phyloP scores from a whole-genome alignment of 441 rosid genomes.

The Brassica balearica region DNA sequence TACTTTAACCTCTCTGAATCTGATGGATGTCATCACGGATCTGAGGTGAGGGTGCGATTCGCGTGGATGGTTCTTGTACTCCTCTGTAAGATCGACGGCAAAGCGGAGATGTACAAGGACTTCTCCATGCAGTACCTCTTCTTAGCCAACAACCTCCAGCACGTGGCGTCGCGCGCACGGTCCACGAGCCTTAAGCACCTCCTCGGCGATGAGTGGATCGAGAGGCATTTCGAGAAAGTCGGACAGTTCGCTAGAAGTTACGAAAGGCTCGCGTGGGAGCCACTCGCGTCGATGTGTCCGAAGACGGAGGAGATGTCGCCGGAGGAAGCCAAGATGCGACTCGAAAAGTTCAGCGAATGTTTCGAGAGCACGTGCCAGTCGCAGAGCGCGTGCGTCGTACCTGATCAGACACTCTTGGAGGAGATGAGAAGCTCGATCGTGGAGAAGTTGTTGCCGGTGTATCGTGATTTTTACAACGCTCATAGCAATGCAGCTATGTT shows the following conservation, averaged over 20 bases:
- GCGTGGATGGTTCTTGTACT: slow-evolving; percentile 71
- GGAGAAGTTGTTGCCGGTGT: slow-evolving; percentile 50
- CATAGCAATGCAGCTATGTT: slow-evolving; percentile 41
- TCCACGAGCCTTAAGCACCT: slow-evolving; percentile 57
- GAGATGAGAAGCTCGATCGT: slow-evolving; percentile 59
- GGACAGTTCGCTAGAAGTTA: slow-evolving; percentile 61
- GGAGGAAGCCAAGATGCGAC: slow-evolving; percentile 51
- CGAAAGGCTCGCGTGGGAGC: slow-evolving; percentile 72
- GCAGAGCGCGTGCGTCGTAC: slow-evolving; percentile 51
- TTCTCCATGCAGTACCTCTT: slow-evolving; percentile 64
- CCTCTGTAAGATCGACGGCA: slow-evolving; percentile 76
- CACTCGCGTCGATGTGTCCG: slow-evolving; percentile 47
- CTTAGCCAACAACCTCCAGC: slow-evolving; percentile 74
- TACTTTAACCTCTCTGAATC: slow-evolving; percentile 47
- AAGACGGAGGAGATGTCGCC: slow-evolving; percentile 36
- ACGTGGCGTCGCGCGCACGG: slow-evolving; percentile 54
- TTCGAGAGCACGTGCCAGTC: slow-evolving; percentile 60
- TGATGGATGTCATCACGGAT: slow-evolving; percentile 16
- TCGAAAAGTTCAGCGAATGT: slow-evolving; percentile 54
- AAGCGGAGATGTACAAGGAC: slow-evolving; percentile 67
- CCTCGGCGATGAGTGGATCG: slow-evolving; percentile 78
- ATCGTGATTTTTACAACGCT: slow-evolving; percentile 60
- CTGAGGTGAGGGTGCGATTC: slow-evolving; percentile 53
- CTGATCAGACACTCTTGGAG: slow-evolving; percentile 56
- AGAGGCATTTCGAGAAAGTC: slow-evolving; percentile 58